Evolutionary conservation across 202 grass and related monocot genomes (phyloP).

Genomic region (Schoenoplectus triqueter): DNA sequence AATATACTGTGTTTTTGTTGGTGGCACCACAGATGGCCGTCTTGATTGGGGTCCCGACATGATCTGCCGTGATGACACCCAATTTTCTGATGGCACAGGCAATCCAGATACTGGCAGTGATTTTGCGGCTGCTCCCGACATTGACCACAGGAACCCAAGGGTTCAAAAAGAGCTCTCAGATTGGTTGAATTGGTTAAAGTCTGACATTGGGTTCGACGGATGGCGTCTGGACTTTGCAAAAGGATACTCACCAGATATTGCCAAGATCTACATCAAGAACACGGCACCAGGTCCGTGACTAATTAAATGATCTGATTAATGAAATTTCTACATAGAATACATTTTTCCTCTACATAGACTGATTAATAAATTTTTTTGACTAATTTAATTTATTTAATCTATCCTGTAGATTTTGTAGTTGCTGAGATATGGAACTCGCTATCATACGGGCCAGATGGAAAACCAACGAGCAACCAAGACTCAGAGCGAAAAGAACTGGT

Average conservation of each 20-base stretch:
- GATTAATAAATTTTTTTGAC: background rate
- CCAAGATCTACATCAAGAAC: conserved; percentile 43
- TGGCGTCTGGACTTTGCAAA: conserved; percentile 78
- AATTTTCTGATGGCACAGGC: conserved; percentile 64
- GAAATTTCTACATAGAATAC: background rate
- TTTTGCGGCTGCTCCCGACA: conserved; percentile 62
- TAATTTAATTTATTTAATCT: background rate
- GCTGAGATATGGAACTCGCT: conserved; percentile 48
- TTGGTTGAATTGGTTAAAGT: conserved; percentile 83
- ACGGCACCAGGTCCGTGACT: conserved; percentile 30
- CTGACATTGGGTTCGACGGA: conserved; percentile 63
- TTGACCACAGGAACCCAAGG: conserved; percentile 74
- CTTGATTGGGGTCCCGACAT: conserved; percentile 87
- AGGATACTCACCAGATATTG: conserved; percentile 52
- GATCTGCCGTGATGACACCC: conserved; percentile 67
- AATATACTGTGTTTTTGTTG: conserved; percentile 73
- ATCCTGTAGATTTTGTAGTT: conserved; percentile 41
- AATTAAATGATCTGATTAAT: background rate
- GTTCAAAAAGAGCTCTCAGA: conserved; percentile 69
- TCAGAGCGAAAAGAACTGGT: conserved; percentile 46
- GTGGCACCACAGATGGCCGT: conserved; percentile 64
- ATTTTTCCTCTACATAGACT: too few species aligned
- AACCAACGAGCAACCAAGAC: conserved; percentile 46
- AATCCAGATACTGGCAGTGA: conserved; percentile 66
- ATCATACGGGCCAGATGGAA: conserved; percentile 58